Conservation (phyloP, 2,329 filamentous ascomycete genomes). For the Claviceps capensis region DNA sequence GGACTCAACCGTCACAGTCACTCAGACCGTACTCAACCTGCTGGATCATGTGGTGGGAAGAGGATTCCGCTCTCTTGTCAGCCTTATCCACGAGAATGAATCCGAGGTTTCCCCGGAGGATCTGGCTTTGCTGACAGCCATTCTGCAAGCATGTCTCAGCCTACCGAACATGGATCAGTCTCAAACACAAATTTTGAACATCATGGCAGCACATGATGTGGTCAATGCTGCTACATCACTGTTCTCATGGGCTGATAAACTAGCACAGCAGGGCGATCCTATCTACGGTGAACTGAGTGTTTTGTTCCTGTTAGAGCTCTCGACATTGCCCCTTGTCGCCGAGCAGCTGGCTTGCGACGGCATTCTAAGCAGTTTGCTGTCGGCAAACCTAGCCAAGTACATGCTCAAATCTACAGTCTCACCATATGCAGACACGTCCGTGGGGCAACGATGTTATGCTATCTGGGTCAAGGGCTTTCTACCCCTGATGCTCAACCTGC, state of each 20-base stretch:
- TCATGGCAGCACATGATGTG: slow-evolving; percentile 56
- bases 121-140: slow-evolving; percentile 73
- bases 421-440: slow-evolving; percentile 60
- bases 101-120: slow-evolving; percentile 55
- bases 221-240: slow-evolving; percentile 72
- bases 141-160: slow-evolving; percentile 71
- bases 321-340: slow-evolving; percentile 64
- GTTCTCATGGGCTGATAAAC: slow-evolving; percentile 85
- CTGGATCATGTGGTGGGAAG: slow-evolving; percentile 65
- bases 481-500: slow-evolving; percentile 76
- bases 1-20: slow-evolving; percentile 28
- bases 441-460: slow-evolving; percentile 61
- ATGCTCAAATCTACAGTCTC: slow-evolving; percentile 60
- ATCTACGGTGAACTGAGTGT: slow-evolving; percentile 89
- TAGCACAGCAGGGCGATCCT: slow-evolving; percentile 67
- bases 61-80: slow-evolving; percentile 70
- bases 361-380: slow-evolving; percentile 63
- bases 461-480: slow-evolving; percentile 86
- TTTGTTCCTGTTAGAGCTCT: slow-evolving; percentile 78
- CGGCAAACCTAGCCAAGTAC: slow-evolving; percentile 64
- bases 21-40: slow-evolving; percentile 60
- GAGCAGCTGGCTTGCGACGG: slow-evolving; percentile 85
- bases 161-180: slow-evolving; percentile 63
- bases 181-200: slow-evolving; percentile 56
- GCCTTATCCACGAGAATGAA: slow-evolving; percentile 65